Conservation (phyloP, 1,139 yeast genomes). For the Hyphopichia wangnamkhiaoensis region DNA sequence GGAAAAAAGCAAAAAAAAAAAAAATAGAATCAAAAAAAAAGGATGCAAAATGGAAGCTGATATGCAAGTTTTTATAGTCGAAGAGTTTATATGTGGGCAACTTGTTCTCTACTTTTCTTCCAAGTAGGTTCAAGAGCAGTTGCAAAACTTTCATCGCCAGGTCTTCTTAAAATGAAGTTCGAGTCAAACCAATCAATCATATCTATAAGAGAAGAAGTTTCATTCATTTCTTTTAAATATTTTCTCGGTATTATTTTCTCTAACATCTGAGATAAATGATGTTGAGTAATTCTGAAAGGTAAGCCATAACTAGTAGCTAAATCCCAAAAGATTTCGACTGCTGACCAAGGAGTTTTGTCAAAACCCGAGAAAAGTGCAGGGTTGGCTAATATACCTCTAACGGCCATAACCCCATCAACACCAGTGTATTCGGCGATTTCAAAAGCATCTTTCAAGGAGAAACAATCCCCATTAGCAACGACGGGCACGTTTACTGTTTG, state of each 20-base stretch:
- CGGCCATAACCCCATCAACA: conserved; percentile 95
- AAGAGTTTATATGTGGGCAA: conserved; percentile 26
- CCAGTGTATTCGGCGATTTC: conserved; percentile 66
- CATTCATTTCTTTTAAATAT: conserved; percentile 65
- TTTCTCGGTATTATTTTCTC: conserved; percentile 58
- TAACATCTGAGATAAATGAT: conserved; percentile 86
- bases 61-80: no score
- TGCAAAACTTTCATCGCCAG: conserved; percentile 71
- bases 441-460: conserved; percentile 60
- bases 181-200: conserved; percentile 82
- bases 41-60: conserved; percentile 5
- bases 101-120: conserved; percentile 32
- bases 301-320: conserved; percentile 77
- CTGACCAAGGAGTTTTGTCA: conserved; percentile 82
- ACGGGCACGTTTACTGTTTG: conserved; percentile 71
- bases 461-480: conserved; percentile 95
- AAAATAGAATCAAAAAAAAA: background rate
- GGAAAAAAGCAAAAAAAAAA: background rate
- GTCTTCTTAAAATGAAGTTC: conserved; percentile 63
- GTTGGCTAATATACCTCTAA: conserved; percentile 79
- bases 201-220: conserved; percentile 55
- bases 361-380: conserved; percentile 86
- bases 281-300: conserved; percentile 82
- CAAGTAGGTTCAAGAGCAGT: conserved; percentile 56
- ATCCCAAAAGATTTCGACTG: conserved; percentile 81